These are phyloP conservation scores for Gyrodon lividus DNA, from an alignment of 768 basidiomycete species.

Conservation along the genomic window DNA sequence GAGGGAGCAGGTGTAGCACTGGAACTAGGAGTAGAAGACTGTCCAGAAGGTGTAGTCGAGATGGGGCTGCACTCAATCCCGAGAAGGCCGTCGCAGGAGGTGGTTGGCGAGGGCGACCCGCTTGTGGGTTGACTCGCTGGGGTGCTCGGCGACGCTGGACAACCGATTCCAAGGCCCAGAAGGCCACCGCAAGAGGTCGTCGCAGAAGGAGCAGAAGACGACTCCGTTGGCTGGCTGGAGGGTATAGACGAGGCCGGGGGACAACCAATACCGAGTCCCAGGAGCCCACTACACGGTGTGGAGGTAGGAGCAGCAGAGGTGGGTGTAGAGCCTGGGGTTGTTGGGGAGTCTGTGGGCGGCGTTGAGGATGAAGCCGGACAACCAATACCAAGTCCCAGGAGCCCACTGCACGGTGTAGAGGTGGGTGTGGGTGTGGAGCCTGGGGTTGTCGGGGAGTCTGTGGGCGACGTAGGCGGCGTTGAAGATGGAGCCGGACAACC, in stretches of 20 bases:
- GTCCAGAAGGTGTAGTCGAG: not conserved
- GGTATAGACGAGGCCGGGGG: not conserved
- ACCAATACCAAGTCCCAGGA: constrained; percentile 16
- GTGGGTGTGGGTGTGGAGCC: not conserved
- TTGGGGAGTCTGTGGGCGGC: constrained; percentile 1
- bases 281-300: constrained; percentile 10
- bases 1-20: constrained; percentile 8
- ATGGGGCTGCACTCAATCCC: constrained; percentile 6
- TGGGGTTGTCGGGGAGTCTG: constrained; percentile 1
- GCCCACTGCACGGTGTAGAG: constrained; percentile 8
- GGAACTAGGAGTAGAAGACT: not conserved
- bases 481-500: constrained; percentile 14
- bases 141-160: constrained; percentile 13
- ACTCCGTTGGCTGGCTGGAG: not conserved
- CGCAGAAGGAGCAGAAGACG: not conserved
- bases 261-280: constrained; percentile 16
- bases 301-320: constrained; percentile 4
- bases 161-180: constrained; percentile 13
- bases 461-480: constrained; percentile 1
- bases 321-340: not conserved
- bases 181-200: constrained; percentile 9
- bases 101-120: constrained; percentile 1
- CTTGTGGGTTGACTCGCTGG: constrained; percentile 5
- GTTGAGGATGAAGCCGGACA: constrained; percentile 12
- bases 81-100: constrained; percentile 1